Base-by-base conservation (phyloP, 2,329 filamentous ascomycete species). In the Coniochaeta sp. region DNA sequence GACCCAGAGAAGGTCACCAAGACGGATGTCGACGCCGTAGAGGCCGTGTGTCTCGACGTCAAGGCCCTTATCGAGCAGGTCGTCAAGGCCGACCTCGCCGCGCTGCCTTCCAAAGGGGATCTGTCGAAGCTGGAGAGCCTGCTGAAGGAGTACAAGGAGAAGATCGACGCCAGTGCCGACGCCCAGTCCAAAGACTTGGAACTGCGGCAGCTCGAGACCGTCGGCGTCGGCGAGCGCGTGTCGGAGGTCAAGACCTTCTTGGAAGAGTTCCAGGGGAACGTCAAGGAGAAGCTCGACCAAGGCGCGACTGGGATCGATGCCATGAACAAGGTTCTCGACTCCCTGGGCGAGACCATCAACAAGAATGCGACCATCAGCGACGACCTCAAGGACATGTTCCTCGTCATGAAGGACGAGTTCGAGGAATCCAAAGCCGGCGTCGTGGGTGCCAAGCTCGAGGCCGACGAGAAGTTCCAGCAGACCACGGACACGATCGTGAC, bases 361-460 rank as follows among this genome's bases (percentile, higher is more conserved):
- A 80, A 82, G 66, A 88, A 86, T 61, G 80, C 82, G 38, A 80
- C 73, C 44, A 73, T 86, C 24, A 75, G 79, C 30, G 79, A 83
- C n/a, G 88, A 87, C 63, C 76, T 93, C 58, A 88, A 87, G 67
- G 87, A 89, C 59, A 81, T 93, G 71, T 84, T 87, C 44, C 87
- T 90, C 59, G 84, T 86, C 2, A 86, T 98, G 74, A 92, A 89
- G 72, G 78, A 84, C 1, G 93, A 97, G 70, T 96, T 98, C 62
- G 92, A 97, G 68, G 89, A 93, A 63, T 88, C 90, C 12, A 89
- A 91, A 66, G 86, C 87, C 17, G 86, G 89, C n/a, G 82, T 95
- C 26, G 88, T 90, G 60, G 89, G 89, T 7, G 83, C 87, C 58
- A 95, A 93, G 75, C 80, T 91, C n/a, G 91, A 96, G 63, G 83